phyloP scores from a whole-genome alignment of 1,284 basidiomycete genomes.

The Heterobasidion parviporum region DNA sequence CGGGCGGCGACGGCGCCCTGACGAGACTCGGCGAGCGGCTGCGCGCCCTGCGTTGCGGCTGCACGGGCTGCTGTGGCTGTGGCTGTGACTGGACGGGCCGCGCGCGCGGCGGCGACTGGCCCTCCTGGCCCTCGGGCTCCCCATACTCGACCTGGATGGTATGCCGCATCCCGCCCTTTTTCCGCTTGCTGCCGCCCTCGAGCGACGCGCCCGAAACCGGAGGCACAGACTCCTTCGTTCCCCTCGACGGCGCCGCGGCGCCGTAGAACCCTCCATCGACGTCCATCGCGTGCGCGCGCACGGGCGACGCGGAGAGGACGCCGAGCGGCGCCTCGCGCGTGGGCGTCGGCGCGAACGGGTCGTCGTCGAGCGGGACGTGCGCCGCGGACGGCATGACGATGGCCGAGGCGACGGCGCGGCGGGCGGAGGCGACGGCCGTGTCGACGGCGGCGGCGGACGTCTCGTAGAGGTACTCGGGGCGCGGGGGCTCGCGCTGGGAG shows the following conservation, averaged over 20 bases:
- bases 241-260: no score
- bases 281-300: no score
- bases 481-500: constrained; percentile 26
- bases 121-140: constrained; percentile 25
- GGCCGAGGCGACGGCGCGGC: constrained; percentile 20
- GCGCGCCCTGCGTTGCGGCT: not conserved
- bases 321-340: constrained; percentile 16
- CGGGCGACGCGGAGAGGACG: not conserved
- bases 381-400: constrained; percentile 34
- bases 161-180: constrained; percentile 48
- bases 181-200: constrained; percentile 7
- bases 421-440: constrained; percentile 29
- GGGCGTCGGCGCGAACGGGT: constrained; percentile 38
- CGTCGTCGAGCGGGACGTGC: constrained; percentile 33
- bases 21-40: constrained; percentile 21
- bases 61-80: constrained; percentile 2
- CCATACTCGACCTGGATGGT: constrained; percentile 92
- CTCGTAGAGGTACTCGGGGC: constrained; percentile 46
- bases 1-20: constrained; percentile 8
- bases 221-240: no score
- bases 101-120: not conserved
- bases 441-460: constrained; percentile 34
- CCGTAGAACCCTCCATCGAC: no score
- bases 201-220: no score
- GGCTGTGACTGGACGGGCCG: constrained; percentile 7